Percentiles rank a stretch among this genome's conserved stretches.
Evolutionary conservation across 345 rosid species (phyloP).

Genomic region (Stellera chamaejasme): DNA sequence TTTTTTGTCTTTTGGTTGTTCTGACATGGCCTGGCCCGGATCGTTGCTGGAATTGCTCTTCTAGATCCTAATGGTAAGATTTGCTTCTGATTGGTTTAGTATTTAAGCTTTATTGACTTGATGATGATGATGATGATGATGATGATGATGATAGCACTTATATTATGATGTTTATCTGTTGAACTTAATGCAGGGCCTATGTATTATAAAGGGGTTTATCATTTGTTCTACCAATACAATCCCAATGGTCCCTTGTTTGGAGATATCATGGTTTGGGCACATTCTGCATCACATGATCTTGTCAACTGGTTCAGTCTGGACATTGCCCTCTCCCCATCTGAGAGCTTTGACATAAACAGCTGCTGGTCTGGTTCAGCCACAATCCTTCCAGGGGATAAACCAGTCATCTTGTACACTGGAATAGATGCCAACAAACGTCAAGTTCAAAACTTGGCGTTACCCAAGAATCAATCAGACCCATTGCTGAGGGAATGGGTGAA

Average conservation of each 20-base stretch:
- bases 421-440: conserved; percentile 27
- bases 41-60: conserved; percentile 2
- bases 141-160: neutral
- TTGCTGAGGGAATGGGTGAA: conserved; percentile 57
- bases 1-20: neutral
- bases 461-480: conserved; percentile 49
- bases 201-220: conserved; percentile 63
- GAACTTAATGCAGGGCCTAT: conserved; percentile 47
- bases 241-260: conserved; percentile 47
- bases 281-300: conserved; percentile 60
- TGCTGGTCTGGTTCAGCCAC: conserved; percentile 76
- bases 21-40: conserved; percentile 17
- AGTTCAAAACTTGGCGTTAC: conserved; percentile 57
- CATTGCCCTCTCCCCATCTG: conserved; percentile 45
- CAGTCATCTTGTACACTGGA: conserved; percentile 58
- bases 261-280: conserved; percentile 48
- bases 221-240: conserved; percentile 59
- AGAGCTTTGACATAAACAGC: conserved; percentile 45
- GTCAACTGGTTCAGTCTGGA: conserved; percentile 57
- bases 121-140: neutral
- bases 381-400: conserved; percentile 44
- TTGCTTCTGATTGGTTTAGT: neutral
- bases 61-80: conserved; percentile 44
- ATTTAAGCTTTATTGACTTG: neutral
- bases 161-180: conserved; percentile 6